phyloP scores from a whole-genome alignment of 2,329 filamentous ascomycete genomes.

The Aspergillus clavatus region DNA sequence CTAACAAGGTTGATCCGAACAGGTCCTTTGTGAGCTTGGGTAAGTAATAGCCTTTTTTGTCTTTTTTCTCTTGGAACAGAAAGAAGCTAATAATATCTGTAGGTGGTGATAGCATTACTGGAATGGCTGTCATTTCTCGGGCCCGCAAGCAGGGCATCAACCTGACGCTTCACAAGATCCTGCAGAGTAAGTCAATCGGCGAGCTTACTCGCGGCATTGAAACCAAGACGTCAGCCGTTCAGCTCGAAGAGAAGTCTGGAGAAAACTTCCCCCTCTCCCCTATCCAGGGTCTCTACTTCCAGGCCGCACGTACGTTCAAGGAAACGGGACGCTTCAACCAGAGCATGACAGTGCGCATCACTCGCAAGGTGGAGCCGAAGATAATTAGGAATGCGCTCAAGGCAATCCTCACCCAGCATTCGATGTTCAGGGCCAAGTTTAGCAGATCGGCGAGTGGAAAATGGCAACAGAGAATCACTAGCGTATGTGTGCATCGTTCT shows the following conservation, averaged over 20 bases:
- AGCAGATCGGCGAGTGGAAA: constrained; percentile 13
- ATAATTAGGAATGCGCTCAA: constrained; percentile 24
- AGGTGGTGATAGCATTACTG: constrained; percentile 39
- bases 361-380: constrained; percentile 20
- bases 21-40: constrained; percentile 36
- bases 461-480: constrained; percentile 26
- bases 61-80: not conserved
- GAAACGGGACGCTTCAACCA: constrained; percentile 30
- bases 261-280: constrained; percentile 31
- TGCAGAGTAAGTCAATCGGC: constrained; percentile 31
- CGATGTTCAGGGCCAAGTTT: constrained; percentile 34
- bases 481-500: constrained; percentile 15
- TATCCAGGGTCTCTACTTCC: constrained; percentile 32
- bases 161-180: constrained; percentile 31
- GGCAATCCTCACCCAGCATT: constrained; percentile 29
- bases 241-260: constrained; percentile 23
- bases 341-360: constrained; percentile 30
- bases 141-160: constrained; percentile 32
- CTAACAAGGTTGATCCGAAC: constrained; percentile 30
- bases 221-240: constrained; percentile 12
- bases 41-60: constrained; percentile 13
- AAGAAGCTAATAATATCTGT: not conserved
- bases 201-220: constrained; percentile 26
- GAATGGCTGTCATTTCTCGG: constrained; percentile 36
- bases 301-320: constrained; percentile 18